Conservation (phyloP, 148 eudicot species). For the Pharnaceum exiguum region DNA sequence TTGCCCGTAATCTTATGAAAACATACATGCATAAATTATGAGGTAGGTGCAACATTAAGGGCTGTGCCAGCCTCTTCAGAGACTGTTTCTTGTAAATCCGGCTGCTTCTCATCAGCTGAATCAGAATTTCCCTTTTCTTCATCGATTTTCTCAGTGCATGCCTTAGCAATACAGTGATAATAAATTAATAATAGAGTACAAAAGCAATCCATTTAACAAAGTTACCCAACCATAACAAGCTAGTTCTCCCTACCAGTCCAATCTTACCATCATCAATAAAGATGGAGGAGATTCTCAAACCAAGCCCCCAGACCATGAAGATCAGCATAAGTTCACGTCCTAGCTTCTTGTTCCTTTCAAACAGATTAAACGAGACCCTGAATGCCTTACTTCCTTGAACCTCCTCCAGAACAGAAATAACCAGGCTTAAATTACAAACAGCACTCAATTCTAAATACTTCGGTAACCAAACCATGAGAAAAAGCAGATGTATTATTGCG, state of each 20-base stretch:
- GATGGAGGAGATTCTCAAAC: conserved; percentile 12
- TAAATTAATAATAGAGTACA: conserved; percentile 14
- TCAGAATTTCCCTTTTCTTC: background rate
- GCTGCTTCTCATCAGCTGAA: background rate
- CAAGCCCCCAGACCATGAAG: conserved; percentile 16
- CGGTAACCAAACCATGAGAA: background rate
- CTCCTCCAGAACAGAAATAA: conserved; percentile 16
- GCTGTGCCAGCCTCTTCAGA: too few species aligned
- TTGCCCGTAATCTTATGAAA: too few species aligned
- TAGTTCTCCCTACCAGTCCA: conserved; percentile 17
- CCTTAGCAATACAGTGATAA: conserved; percentile 7
- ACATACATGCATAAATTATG: too few species aligned
- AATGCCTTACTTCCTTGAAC: conserved; percentile 15
- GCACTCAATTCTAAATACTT: conserved; percentile 21
- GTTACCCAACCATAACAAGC: conserved; percentile 11
- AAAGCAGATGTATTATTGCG: background rate
- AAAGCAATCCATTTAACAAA: conserved; percentile 20
- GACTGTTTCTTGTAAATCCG: too few species aligned
- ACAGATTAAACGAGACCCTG: background rate
- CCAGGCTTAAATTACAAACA: conserved; percentile 13
- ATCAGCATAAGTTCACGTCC: conserved; percentile 16
- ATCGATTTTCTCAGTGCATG: conserved; percentile 4
- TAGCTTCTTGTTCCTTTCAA: conserved; percentile 7
- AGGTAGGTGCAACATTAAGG: too few species aligned
- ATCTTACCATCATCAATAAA: conserved; percentile 15